phyloP scores from a whole-genome alignment of 2,329 filamentous ascomycete genomes.

The Colletotrichum phormii region DNA sequence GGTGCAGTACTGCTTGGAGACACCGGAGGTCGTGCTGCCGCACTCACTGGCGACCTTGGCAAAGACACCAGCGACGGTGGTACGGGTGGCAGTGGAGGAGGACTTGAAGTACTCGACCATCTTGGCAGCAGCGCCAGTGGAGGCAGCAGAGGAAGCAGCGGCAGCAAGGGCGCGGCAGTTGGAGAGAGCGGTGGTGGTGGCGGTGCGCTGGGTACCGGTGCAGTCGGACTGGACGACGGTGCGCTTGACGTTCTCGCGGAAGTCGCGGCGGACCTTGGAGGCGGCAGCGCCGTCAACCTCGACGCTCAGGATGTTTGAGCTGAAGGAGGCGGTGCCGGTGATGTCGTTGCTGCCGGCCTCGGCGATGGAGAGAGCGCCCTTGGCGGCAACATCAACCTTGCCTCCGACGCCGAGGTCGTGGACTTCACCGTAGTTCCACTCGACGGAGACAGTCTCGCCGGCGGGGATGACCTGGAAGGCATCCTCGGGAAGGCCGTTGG shows the following conservation, averaged over 20 bases:
- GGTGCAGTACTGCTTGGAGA: conserved; percentile 68
- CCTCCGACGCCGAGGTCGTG: conserved; percentile 65
- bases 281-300: conserved; percentile 68
- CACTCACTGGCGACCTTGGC: conserved; percentile 67
- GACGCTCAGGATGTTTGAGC: conserved; percentile 69
- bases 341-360: conserved; percentile 63
- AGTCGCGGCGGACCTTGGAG: conserved; percentile 59
- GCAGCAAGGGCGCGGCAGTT: conserved; percentile 66
- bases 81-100: conserved; percentile 55
- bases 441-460: conserved; percentile 62
- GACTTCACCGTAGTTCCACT: conserved; percentile 66
- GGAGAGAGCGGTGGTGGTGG: conserved; percentile 61
- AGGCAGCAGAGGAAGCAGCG: conserved; percentile 62
- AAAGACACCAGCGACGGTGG: conserved; percentile 63
- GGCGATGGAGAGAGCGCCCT: conserved; percentile 68
- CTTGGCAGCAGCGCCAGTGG: conserved; percentile 60
- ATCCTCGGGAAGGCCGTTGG: conserved; percentile 55
- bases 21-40: conserved; percentile 57
- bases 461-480: conserved; percentile 63
- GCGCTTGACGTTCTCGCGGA: conserved; percentile 58
- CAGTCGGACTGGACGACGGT: conserved; percentile 65
- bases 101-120: conserved; percentile 75
- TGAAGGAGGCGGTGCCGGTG: conserved; percentile 65
- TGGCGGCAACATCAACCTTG: conserved; percentile 65
- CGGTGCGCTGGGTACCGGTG: conserved; percentile 56